A percentile compares a stretch with the other conserved stretches of the same genome.
Evolutionary conservation across 352 stramenopile genomes (phyloP).

Genomic region (Phytophthora ramorum): DNA sequence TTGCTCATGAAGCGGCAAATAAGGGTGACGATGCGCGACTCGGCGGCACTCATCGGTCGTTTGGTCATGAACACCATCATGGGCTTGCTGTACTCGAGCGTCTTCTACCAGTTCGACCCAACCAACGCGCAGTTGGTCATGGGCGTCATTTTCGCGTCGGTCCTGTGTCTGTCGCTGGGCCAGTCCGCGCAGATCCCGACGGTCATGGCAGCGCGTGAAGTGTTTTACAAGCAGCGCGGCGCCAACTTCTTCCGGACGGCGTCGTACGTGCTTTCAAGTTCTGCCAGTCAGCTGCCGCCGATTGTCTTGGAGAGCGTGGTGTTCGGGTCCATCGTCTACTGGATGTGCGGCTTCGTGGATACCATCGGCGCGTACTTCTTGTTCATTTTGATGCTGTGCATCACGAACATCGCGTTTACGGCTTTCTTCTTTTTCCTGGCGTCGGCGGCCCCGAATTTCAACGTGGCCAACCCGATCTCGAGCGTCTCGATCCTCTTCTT

Average conservation of each 20-base stretch:
- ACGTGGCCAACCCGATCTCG: constrained; percentile 30
- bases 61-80: constrained; percentile 46
- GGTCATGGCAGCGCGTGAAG: constrained; percentile 58
- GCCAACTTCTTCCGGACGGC: constrained; percentile 82
- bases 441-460: constrained; percentile 20
- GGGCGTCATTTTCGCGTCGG: constrained; percentile 71
- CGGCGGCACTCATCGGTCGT: constrained; percentile 36
- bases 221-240: constrained; percentile 85
- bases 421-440: constrained; percentile 32
- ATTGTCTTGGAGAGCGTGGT: constrained; percentile 56
- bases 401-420: constrained; percentile 34
- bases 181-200: constrained; percentile 68
- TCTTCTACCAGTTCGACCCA: constrained; percentile 50
- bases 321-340: constrained; percentile 86
- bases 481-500: constrained; percentile 34
- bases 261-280: constrained; percentile 62
- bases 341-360: constrained; percentile 66
- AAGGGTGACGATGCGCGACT: constrained; percentile 42
- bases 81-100: constrained; percentile 42
- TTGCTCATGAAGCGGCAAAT: constrained; percentile 34
- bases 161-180: constrained; percentile 76
- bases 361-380: constrained; percentile 36
- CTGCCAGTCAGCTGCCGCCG: constrained; percentile 42
- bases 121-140: constrained; percentile 52
- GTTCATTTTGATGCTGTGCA: constrained; percentile 41